Percentiles rank a stretch among this genome's conserved stretches.
Conservation (phyloP, 2,329 filamentous ascomycete genomes). For the Magnaporthiopsis incrustans region DNA sequence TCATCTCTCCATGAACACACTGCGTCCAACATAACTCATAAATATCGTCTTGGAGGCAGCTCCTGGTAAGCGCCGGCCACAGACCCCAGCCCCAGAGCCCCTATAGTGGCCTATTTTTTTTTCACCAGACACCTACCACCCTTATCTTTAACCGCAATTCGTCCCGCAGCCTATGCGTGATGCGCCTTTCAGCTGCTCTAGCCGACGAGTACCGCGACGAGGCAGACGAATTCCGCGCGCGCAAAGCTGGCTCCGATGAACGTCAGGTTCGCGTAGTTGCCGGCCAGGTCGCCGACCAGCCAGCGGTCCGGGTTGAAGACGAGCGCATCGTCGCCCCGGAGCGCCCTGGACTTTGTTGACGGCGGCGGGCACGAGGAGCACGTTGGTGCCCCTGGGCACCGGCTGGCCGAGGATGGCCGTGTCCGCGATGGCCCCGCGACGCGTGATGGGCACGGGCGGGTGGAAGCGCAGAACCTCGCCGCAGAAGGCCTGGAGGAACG, state of each 20-base stretch:
- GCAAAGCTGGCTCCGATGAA: slow-evolving; percentile 2
- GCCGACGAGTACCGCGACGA: background rate
- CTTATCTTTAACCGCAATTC: too few species aligned
- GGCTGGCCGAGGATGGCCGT: slow-evolving; percentile 48
- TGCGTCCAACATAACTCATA: too few species aligned
- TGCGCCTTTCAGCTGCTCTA: too few species aligned
- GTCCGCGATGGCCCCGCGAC: slow-evolving; percentile 49
- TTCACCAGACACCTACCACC: too few species aligned
- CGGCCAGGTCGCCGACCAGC: background rate
- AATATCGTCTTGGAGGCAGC: too few species aligned
- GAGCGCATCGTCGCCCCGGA: slow-evolving; percentile 1
- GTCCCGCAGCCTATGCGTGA: too few species aligned
- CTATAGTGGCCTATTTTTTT: too few species aligned
- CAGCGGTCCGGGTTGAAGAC: background rate
- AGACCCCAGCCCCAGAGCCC: too few species aligned
- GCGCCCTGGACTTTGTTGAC: background rate
- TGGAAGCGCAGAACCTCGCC: slow-evolving; percentile 61
- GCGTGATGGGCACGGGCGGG: slow-evolving; percentile 56
- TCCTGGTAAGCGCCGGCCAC: too few species aligned
- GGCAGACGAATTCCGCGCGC: slow-evolving; percentile 1
- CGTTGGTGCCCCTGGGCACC: slow-evolving; percentile 56
- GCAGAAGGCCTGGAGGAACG: slow-evolving; percentile 61
- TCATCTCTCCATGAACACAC: too few species aligned
- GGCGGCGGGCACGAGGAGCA: slow-evolving; percentile 1
- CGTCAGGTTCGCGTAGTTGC: slow-evolving; percentile 1